phyloP scores from a whole-genome alignment of 2,329 filamentous ascomycete genomes.

The Colletotrichum sp. region DNA sequence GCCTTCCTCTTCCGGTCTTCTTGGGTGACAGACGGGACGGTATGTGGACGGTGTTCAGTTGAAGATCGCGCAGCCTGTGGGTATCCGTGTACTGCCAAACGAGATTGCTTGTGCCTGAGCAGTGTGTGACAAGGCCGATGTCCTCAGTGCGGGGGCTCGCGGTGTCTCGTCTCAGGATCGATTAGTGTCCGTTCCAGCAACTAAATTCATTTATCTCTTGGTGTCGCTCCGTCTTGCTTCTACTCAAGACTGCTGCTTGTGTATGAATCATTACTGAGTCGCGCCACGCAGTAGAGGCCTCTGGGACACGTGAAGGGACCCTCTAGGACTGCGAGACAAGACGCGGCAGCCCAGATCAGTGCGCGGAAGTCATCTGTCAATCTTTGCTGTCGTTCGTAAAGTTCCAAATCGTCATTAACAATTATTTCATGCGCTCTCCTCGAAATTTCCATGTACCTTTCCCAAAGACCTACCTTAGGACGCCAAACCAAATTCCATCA shows the following conservation, averaged over 20 bases:
- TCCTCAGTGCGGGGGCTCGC: not conserved
- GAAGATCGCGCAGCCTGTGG: not conserved
- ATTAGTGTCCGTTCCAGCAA: not conserved
- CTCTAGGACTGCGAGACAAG: not conserved
- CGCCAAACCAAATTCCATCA: not conserved
- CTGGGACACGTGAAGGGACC: not conserved
- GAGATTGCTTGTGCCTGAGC: conserved; percentile 16
- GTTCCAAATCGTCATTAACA: not conserved
- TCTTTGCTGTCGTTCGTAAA: not conserved
- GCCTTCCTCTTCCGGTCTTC: not conserved
- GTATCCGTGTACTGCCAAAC: conserved; percentile 6
- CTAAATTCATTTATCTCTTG: not conserved
- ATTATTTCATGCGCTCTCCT: not conserved
- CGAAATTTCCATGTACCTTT: not conserved
- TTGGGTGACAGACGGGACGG: not conserved
- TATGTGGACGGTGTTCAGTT: not conserved
- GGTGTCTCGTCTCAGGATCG: not conserved
- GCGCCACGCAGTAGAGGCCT: not conserved
- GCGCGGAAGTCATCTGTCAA: not conserved
- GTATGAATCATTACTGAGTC: not conserved
- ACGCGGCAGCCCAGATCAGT: not conserved
- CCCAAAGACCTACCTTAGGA: not conserved
- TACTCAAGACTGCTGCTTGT: not conserved
- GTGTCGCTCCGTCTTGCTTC: not conserved
- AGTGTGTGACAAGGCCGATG: not conserved